phyloP scores from a whole-genome alignment of 257 asterid species.

The Verbena officinalis region DNA sequence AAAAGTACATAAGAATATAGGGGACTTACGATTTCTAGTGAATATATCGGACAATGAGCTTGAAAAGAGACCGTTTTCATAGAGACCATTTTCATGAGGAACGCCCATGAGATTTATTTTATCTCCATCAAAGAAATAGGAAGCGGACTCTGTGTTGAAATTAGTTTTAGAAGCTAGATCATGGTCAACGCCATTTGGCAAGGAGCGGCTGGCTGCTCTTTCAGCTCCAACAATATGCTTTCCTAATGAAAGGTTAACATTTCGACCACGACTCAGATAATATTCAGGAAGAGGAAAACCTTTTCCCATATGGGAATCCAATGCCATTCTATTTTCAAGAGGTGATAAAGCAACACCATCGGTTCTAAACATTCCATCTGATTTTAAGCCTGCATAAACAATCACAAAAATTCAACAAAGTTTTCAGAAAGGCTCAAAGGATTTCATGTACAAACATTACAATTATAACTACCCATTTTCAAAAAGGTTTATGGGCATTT shows the following conservation, averaged over 20 bases:
- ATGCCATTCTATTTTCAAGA: slow-evolving; percentile 49
- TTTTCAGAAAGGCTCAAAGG: slow-evolving; percentile 16
- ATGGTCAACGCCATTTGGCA: slow-evolving; percentile 72
- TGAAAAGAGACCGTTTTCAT: slow-evolving; percentile 88
- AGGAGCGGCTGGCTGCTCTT: slow-evolving; percentile 65
- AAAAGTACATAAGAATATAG: slow-evolving; percentile 18
- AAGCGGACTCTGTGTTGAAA: slow-evolving; percentile 49
- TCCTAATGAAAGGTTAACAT: slow-evolving; percentile 47
- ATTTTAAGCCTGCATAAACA: slow-evolving; percentile 58
- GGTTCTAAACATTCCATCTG: slow-evolving; percentile 50
- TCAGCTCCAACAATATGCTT: slow-evolving; percentile 61
- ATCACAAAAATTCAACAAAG: neutral
- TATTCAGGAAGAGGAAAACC: slow-evolving; percentile 61
- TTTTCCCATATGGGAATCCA: slow-evolving; percentile 58
- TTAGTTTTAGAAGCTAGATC: slow-evolving; percentile 54
- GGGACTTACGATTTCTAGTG: slow-evolving; percentile 66
- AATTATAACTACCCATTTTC: slow-evolving; percentile 13
- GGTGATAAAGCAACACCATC: slow-evolving; percentile 60
- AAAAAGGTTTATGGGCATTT: neutral
- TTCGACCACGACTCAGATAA: slow-evolving; percentile 60
- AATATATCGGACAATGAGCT: slow-evolving; percentile 93
- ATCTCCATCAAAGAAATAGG: slow-evolving; percentile 63
- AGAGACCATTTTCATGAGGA: slow-evolving; percentile 80
- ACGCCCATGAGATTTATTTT: slow-evolving; percentile 60
- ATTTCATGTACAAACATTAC: slow-evolving; percentile 2